phyloP scores from a whole-genome alignment of 225 moss, liverwort and hornwort species.

The Physcomitrium patens region DNA sequence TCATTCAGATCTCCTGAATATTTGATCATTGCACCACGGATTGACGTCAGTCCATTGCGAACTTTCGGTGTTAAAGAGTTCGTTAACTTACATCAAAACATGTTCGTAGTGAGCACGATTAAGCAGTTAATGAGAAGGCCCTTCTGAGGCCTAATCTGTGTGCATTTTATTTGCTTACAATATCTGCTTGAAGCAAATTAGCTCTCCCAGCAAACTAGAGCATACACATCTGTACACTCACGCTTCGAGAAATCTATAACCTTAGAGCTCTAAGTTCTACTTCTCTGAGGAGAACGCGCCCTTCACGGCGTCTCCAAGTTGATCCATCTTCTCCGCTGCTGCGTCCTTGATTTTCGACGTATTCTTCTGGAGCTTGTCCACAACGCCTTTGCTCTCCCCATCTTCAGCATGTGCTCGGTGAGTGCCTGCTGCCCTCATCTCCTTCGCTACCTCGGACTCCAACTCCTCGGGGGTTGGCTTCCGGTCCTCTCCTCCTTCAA shows the following conservation, averaged over 20 bases:
- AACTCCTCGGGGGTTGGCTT: slow-evolving; percentile 24
- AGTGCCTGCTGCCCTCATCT: slow-evolving; percentile 48
- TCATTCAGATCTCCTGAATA: too few species aligned
- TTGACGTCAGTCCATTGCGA: too few species aligned
- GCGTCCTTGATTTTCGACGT: slow-evolving; percentile 45
- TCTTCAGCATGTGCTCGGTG: slow-evolving; percentile 44
- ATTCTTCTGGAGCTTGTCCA: slow-evolving; percentile 37
- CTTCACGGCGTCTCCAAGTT: slow-evolving; percentile 33
- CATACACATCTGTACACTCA: background rate
- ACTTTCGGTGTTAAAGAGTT: too few species aligned
- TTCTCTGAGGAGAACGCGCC: slow-evolving; percentile 9
- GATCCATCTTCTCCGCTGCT: slow-evolving; percentile 48
- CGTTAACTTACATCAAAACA: too few species aligned
- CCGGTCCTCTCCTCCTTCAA: slow-evolving; percentile 21
- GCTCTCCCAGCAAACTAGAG: background rate
- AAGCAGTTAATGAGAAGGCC: too few species aligned
- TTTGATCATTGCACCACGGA: too few species aligned
- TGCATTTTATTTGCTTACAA: too few species aligned
- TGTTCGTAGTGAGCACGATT: too few species aligned
- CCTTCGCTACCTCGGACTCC: slow-evolving; percentile 32
- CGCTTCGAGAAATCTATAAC: too few species aligned
- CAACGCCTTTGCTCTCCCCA: slow-evolving; percentile 33
- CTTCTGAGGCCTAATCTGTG: too few species aligned
- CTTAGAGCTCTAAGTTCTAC: slow-evolving; percentile 4
- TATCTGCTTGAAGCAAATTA: too few species aligned